Conservation (phyloP, 1,139 yeast genomes). For the Yamadazyma sp. region DNA sequence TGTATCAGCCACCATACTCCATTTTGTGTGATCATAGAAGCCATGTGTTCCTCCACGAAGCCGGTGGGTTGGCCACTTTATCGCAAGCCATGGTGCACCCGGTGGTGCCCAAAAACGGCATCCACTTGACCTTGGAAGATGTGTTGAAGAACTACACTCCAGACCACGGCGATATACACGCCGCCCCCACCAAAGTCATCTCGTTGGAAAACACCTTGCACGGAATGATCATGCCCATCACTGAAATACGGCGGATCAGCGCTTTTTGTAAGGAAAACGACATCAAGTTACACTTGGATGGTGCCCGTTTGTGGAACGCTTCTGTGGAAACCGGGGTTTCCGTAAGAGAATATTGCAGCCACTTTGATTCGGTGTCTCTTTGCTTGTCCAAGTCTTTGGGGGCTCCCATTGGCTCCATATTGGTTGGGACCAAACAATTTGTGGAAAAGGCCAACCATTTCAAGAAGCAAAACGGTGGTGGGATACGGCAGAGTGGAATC, state of each 20-base stretch:
- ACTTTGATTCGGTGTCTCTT: slow-evolving; percentile 85
- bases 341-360: slow-evolving; percentile 67
- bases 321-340: slow-evolving; percentile 71
- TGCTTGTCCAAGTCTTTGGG: slow-evolving; percentile 91
- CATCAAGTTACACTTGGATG: slow-evolving; percentile 80
- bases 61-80: slow-evolving; percentile 47
- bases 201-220: slow-evolving; percentile 87
- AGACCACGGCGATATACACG: slow-evolving; percentile 78
- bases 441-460: slow-evolving; percentile 80
- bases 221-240: slow-evolving; percentile 80
- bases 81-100: slow-evolving; percentile 49
- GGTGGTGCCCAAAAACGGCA: slow-evolving; percentile 37
- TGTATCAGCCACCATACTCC: slow-evolving; percentile 47
- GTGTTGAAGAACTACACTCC: slow-evolving; percentile 40
- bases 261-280: slow-evolving; percentile 66
- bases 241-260: slow-evolving; percentile 73
- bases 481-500: slow-evolving; percentile 87
- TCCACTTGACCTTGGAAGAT: slow-evolving; percentile 39
- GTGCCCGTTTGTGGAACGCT: slow-evolving; percentile 96
- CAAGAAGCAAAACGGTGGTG: slow-evolving; percentile 94
- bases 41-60: slow-evolving; percentile 43
- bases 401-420: slow-evolving; percentile 90
- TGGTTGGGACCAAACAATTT: slow-evolving; percentile 66
- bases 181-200: slow-evolving; percentile 83
- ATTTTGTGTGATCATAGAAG: slow-evolving; percentile 42